Conservation (phyloP, 306 rosid species). For the Vigna radiata region DNA sequence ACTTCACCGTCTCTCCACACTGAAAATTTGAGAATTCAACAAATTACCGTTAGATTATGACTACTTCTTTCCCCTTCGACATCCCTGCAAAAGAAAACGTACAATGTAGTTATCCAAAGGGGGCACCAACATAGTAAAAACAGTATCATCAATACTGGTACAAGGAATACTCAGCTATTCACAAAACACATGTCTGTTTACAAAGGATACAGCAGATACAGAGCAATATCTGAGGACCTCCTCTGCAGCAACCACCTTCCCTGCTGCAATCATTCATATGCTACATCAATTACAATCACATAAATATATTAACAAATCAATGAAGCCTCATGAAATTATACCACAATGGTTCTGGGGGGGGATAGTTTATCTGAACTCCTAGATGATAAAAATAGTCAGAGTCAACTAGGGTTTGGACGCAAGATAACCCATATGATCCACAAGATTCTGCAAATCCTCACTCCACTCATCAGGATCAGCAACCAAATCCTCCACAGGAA, state of each 20-base stretch:
- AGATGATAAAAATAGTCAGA: not conserved
- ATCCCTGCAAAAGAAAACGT: slow-evolving; percentile 53
- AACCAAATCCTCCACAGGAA: slow-evolving; percentile 61
- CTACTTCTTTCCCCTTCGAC: not conserved
- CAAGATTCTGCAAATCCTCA: slow-evolving; percentile 70
- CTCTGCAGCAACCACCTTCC: slow-evolving; percentile 59
- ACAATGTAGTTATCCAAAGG: slow-evolving; percentile 12
- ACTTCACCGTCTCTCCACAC: not conserved
- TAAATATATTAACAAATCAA: slow-evolving; percentile 1
- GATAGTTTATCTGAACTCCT: slow-evolving; percentile 44
- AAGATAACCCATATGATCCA: slow-evolving; percentile 79
- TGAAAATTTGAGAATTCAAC: not conserved
- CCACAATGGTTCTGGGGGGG: slow-evolving; percentile 36
- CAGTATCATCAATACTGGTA: not conserved
- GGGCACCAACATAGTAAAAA: not conserved
- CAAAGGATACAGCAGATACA: slow-evolving; percentile 64
- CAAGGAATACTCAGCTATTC: slow-evolving; percentile 7
- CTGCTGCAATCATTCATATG: slow-evolving; percentile 57
- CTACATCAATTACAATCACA: slow-evolving; percentile 44
- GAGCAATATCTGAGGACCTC: slow-evolving; percentile 49
- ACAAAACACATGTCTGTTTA: not conserved
- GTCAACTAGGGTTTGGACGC: slow-evolving; percentile 45
- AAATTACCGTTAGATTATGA: slow-evolving; percentile 3
- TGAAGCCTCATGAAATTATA: slow-evolving; percentile 17
- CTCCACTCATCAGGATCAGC: slow-evolving; percentile 61